phyloP scores from a whole-genome alignment of 495 filamentous ascomycete genomes.

The Delitschia confertaspora region DNA sequence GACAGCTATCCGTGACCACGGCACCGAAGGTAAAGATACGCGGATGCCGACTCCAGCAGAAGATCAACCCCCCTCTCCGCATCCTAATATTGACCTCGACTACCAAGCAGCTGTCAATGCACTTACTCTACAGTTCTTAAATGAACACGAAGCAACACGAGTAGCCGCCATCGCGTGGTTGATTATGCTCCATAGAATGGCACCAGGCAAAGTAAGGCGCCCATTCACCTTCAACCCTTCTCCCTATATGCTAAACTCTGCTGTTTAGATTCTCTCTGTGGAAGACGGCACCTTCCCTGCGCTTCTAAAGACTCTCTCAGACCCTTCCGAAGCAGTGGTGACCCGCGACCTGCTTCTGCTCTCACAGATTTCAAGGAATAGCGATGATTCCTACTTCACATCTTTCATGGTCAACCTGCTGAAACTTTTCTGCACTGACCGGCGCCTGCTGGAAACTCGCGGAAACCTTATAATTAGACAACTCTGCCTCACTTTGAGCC shows the following conservation, averaged over 20 bases:
- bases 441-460: conserved; percentile 79
- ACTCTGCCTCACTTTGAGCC: conserved; percentile 81
- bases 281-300: conserved; percentile 97
- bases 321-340: conserved; percentile 91
- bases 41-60: conserved; percentile 29
- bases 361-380: conserved; percentile 91
- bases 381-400: conserved; percentile 93
- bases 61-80: conserved; percentile 29
- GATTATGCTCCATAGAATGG: conserved; percentile 93
- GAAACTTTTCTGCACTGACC: conserved; percentile 89
- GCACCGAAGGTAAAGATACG: conserved; percentile 32
- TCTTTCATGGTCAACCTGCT: conserved; percentile 97
- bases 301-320: conserved; percentile 89
- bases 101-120: conserved; percentile 96
- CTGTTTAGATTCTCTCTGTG: conserved; percentile 55
- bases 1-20: conserved; percentile 17
- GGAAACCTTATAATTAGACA: conserved; percentile 96
- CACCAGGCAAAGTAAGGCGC: conserved; percentile 68
- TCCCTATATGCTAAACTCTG: conserved; percentile 1
- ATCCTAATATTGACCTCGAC: conserved; percentile 66
- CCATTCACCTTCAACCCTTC: neutral
- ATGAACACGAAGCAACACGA: conserved; percentile 91
- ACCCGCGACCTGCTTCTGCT: conserved; percentile 90
- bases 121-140: conserved; percentile 86
- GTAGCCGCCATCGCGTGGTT: conserved; percentile 93